Conservation (phyloP, 129 eudicot species). For the Chrysanthemum seticuspe region DNA sequence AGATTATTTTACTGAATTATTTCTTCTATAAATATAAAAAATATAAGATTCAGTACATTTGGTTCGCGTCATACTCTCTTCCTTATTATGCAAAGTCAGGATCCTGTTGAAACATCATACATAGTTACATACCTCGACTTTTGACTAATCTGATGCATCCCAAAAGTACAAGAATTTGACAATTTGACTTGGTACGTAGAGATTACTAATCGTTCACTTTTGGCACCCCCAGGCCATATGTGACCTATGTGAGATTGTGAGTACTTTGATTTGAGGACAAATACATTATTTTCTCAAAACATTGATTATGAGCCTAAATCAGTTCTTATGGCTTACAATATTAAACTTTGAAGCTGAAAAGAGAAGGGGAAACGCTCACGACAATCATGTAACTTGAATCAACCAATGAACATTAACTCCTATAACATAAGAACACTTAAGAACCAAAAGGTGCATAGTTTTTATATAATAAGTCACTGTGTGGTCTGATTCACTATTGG, state of each 20-base stretch:
- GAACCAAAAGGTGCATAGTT: neutral
- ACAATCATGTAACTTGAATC: neutral
- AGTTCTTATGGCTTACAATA: neutral
- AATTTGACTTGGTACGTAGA: neutral
- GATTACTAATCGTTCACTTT: neutral
- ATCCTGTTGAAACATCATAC: neutral
- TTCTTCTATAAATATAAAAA: neutral
- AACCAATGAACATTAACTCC: neutral
- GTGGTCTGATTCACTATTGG: neutral
- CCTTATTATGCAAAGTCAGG: neutral
- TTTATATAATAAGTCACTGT: neutral
- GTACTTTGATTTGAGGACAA: neutral
- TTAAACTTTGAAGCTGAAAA: neutral
- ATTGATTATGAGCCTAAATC: neutral
- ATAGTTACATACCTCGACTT: neutral
- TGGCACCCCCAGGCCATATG: neutral
- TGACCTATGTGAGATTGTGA: neutral
- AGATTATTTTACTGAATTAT: constrained; percentile 1
- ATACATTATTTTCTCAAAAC: constrained; percentile 1
- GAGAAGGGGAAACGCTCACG: neutral
- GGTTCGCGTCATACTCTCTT: neutral
- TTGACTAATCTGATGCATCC: neutral
- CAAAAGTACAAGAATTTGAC: neutral
- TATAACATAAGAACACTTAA: neutral
- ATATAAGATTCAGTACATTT: neutral